A percentile compares a stretch with the other conserved stretches of the same genome.
phyloP scores from a whole-genome alignment of 2,329 filamentous ascomycete species.

The Stachybotrys chartarum region DNA sequence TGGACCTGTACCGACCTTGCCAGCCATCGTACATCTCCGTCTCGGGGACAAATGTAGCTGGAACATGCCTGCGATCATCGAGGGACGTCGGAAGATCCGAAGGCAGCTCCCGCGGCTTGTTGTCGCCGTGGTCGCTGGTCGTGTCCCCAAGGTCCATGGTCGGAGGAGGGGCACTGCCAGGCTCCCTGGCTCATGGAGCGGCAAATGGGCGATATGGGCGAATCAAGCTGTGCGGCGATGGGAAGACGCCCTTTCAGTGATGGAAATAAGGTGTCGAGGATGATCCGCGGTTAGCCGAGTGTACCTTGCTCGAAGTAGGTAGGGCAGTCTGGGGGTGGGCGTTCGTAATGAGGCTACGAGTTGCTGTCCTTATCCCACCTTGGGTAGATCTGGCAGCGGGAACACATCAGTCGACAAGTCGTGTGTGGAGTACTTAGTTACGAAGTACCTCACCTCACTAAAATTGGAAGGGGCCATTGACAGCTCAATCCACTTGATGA shows the following conservation, averaged over 20 bases:
- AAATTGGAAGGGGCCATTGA: background rate
- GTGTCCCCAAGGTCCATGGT: constrained; percentile 54
- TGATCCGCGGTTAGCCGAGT: background rate
- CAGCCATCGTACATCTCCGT: constrained; percentile 98
- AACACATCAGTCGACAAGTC: background rate
- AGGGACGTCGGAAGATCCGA: constrained; percentile 84
- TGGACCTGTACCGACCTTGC: constrained; percentile 59
- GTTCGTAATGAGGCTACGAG: background rate
- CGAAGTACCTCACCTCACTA: background rate
- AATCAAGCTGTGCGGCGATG: background rate
- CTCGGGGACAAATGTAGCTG: constrained; percentile 63
- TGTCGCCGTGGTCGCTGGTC: constrained; percentile 31
- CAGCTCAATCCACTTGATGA: no score
- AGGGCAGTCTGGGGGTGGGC: background rate
- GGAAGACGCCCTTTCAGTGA: background rate
- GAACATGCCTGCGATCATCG: constrained; percentile 72
- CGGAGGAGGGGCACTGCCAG: constrained; percentile 30
- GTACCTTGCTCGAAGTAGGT: background rate
- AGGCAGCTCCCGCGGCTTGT: constrained; percentile 54
- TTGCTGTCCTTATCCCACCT: background rate
- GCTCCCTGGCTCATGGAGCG: constrained; percentile 24
- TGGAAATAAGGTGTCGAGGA: background rate
- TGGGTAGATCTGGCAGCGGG: background rate
- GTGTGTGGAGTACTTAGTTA: no score
- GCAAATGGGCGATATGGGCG: background rate